A percentile compares a stretch with the other conserved stretches of the same genome.
Conservation (phyloP, 1,284 basidiomycete genomes). For the Trametes sp. region DNA sequence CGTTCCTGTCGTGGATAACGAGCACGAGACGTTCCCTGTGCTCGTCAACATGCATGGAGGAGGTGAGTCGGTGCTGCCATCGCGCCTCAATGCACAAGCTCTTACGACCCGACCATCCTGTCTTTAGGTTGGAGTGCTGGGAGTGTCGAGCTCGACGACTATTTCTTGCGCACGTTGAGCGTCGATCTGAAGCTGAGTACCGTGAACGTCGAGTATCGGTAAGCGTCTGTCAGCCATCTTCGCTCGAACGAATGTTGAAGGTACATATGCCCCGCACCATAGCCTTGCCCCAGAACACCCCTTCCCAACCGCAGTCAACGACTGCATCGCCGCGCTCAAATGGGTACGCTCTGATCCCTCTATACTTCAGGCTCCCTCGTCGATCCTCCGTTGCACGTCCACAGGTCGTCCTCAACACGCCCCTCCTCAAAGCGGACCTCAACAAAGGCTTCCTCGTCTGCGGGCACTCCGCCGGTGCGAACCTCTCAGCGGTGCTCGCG, state of each 20-base stretch:
- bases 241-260: background rate
- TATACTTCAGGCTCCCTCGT: background rate
- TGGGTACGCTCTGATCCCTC: constrained; percentile 36
- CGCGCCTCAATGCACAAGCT: background rate
- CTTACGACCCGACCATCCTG: background rate
- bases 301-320: constrained; percentile 48
- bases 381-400: background rate
- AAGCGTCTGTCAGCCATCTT: background rate
- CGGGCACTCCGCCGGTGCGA: constrained; percentile 37
- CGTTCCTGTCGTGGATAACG: constrained; percentile 5
- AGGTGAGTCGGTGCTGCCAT: constrained; percentile 20
- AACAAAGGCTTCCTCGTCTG: constrained; percentile 35
- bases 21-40: constrained; percentile 21
- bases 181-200: constrained; percentile 14
- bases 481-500: constrained; percentile 29
- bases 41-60: constrained; percentile 31
- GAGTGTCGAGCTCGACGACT: constrained; percentile 24
- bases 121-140: constrained; percentile 22
- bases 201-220: constrained; percentile 27
- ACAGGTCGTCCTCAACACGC: constrained; percentile 15
- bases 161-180: constrained; percentile 10
- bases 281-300: constrained; percentile 49
- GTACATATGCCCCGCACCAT: background rate
- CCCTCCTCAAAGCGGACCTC: constrained; percentile 15
- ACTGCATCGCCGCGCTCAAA: constrained; percentile 45